These are phyloP conservation scores for Sanghuangporus weigelae DNA, from an alignment of 1,284 basidiomycete genomes.

Conservation along the genomic window DNA sequence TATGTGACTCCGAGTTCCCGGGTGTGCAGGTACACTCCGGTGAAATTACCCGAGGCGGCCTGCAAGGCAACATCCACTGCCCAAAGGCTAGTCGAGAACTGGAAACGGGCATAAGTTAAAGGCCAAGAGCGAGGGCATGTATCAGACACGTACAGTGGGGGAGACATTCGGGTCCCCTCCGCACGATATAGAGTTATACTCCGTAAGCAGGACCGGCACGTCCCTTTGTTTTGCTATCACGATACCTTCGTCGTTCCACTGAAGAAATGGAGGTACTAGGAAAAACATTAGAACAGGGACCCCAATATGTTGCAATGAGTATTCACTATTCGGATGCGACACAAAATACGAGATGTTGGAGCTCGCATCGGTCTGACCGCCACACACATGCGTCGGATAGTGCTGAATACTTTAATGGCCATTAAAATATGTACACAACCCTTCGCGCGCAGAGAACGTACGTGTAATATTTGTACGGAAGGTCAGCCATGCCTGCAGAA, in stretches of 20 bases:
- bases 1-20: conserved; percentile 47
- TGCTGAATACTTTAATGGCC: conserved; percentile 25
- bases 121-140: not conserved
- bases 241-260: conserved; percentile 41
- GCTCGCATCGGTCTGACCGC: conserved; percentile 3
- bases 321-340: conserved; percentile 24
- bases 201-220: conserved; percentile 52
- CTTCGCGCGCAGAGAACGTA: conserved; percentile 21
- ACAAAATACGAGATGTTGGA: conserved; percentile 28
- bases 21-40: conserved; percentile 46
- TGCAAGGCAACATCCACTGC: conserved; percentile 48
- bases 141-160: conserved; percentile 8
- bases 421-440: conserved; percentile 9
- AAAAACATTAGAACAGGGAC: not conserved
- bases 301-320: not conserved
- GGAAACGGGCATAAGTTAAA: conserved; percentile 19
- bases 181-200: conserved; percentile 66
- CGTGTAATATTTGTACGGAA: conserved; percentile 43
- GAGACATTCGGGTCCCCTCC: conserved; percentile 57
- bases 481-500: conserved; percentile 29
- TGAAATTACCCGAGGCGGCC: conserved; percentile 44
- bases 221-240: conserved; percentile 18
- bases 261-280: conserved; percentile 29
- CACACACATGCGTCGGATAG: conserved; percentile 22
- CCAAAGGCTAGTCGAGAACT: conserved; percentile 62